Evolutionary conservation across 306 rosid species (phyloP).

Genomic region (Prunus mira): DNA sequence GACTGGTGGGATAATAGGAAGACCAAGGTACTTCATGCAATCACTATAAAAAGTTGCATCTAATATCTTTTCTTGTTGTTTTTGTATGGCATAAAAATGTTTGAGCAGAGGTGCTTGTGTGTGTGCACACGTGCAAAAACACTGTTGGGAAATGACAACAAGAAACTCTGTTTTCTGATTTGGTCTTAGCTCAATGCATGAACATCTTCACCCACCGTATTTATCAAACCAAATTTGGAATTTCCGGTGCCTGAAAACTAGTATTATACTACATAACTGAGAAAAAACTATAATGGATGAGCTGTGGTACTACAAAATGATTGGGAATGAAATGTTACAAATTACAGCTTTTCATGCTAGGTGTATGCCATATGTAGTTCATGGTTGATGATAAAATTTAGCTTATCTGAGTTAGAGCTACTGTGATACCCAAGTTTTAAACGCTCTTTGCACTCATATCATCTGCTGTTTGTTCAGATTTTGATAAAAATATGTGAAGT

Average conservation of each 20-base stretch:
- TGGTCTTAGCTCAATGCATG: not conserved
- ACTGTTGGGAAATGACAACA: not conserved
- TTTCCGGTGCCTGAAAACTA: not conserved
- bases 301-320: not conserved
- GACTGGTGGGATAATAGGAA: slow-evolving; percentile 69
- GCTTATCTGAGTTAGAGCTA: not conserved
- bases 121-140: not conserved
- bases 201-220: not conserved
- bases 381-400: not conserved
- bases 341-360: not conserved
- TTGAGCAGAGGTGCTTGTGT: not conserved
- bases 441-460: not conserved
- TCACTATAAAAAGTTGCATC: not conserved
- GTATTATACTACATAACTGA: not conserved
- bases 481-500: not conserved
- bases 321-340: not conserved
- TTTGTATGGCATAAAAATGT: not conserved
- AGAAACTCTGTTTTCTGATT: not conserved
- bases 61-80: not conserved
- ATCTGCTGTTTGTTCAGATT: not conserved
- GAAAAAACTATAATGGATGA: not conserved
- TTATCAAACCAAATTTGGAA: not conserved
- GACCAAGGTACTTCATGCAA: slow-evolving; percentile 38
- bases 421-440: not conserved
- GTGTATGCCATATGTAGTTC: not conserved